Evolutionary conservation across 768 basidiomycete genomes (phyloP).

Genomic region (Nevesoporus exiguus): DNA sequence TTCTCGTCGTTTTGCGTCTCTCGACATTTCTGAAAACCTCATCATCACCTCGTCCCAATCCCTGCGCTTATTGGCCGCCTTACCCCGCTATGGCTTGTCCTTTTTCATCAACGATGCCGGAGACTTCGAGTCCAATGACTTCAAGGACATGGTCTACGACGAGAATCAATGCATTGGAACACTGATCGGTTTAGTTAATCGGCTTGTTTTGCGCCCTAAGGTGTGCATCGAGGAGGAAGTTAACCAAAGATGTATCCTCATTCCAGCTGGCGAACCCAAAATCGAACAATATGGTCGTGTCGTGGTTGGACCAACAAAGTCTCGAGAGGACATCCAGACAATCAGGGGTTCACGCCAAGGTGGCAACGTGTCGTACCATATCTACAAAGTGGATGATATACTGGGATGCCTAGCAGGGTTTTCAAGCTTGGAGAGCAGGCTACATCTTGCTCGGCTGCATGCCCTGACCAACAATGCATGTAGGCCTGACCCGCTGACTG

Average conservation of each 20-base stretch:
- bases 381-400: neutral
- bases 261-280: neutral
- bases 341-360: too few relatives aligned
- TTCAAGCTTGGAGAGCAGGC: neutral
- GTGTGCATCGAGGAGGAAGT: neutral
- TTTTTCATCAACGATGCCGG: neutral
- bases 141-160: neutral
- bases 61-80: neutral
- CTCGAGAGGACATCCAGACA: too few relatives aligned
- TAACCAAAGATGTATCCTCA: neutral
- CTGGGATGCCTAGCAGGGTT: neutral
- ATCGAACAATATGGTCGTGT: too few relatives aligned
- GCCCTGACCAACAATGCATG: neutral
- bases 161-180: neutral
- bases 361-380: neutral
- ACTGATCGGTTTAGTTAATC: neutral
- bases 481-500: neutral
- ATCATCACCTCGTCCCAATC: neutral
- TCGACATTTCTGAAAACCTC: neutral
- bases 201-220: neutral
- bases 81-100: neutral
- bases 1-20: neutral
- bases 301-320: too few relatives aligned
- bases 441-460: neutral
- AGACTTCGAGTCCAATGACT: neutral